Evolutionary conservation across 192 early-diverging fungal species (phyloP).

Genomic region (Kickxella alabastrina): DNA sequence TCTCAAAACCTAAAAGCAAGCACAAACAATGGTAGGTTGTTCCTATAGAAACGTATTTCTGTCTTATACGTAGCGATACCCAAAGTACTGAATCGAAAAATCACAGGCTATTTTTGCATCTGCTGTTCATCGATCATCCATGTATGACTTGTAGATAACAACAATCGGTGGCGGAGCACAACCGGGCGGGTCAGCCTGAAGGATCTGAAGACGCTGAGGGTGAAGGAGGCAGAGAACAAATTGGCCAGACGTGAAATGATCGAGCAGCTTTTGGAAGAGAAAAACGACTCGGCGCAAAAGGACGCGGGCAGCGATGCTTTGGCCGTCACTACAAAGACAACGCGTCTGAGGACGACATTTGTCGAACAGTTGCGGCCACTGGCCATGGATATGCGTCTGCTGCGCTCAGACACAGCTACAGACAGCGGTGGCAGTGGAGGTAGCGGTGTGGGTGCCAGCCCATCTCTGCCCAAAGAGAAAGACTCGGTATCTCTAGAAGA

Average conservation of each 20-base stretch:
- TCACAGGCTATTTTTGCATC: too few species aligned
- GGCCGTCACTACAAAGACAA: not conserved
- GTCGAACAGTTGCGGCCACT: conserved; percentile 30
- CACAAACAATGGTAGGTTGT: too few species aligned
- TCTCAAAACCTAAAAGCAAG: too few species aligned
- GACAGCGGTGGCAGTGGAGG: conserved; percentile 1
- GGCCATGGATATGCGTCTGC: conserved; percentile 2
- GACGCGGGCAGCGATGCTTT: not conserved
- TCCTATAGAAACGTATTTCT: too few species aligned
- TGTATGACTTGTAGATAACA: conserved; percentile 5
- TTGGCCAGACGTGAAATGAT: conserved; percentile 15
- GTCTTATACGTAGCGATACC: too few species aligned
- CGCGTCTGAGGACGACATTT: conserved; percentile 22
- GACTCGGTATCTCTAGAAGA: too few species aligned
- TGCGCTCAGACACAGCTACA: not conserved
- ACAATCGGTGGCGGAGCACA: conserved; percentile 7
- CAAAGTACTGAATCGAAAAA: too few species aligned
- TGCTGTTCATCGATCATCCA: too few species aligned
- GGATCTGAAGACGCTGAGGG: conserved; percentile 6
- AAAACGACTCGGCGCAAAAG: not conserved
- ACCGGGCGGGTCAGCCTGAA: conserved; percentile 10
- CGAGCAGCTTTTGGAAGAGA: conserved; percentile 15
- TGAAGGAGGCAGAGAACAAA: conserved; percentile 19
- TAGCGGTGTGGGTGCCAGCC: not conserved
- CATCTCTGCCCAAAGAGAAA: too few species aligned